Base-by-base conservation (phyloP, 2,329 filamentous ascomycete species). In the Diaporthe citrichinensis region DNA sequence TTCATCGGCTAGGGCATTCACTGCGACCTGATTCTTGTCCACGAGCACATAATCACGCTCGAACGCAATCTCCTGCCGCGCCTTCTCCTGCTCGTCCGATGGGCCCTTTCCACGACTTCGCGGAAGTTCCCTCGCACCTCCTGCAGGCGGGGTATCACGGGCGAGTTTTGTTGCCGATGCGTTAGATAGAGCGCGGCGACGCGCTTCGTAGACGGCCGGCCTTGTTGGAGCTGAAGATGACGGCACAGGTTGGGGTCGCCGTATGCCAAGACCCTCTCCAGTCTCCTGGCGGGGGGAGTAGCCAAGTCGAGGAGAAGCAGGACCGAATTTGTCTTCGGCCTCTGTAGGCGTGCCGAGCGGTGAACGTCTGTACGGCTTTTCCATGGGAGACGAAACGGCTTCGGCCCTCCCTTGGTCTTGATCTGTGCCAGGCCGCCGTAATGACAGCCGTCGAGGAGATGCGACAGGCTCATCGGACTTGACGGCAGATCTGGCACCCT, bases 1-100 rank as follows among this genome's bases (percentile, higher is more conserved):
- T 84, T 98, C 96, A 84, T 99, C 97, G 31, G 97, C 97, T 80
- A 99, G 94, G 3, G 97, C 97, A 83, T 99, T 98, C 69, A 99
- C 96, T 83, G 98, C 96, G 15, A 99, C 96, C 28, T 95, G 94
- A 78, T 94, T 92, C 86, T 98, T 98, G 86, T 99, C 97, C 17
- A 99, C 95, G 36, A 98, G 89, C 28, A 99, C 96, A 80, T 98
- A 99, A 78, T 98, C 97, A 78, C 96, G 92, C 82, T 98, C 96
- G 79, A 98, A 94, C 1, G 94, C 94, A 67, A 97, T 92, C 78
- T 98, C 96, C 80, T 98, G 94, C 3, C 94, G 95, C 4, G 93
- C 94, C 81, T 88, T 91, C 80, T 94, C 92, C 76, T 92, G 91
- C 78, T 94, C 93, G 74, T 85, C 84, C 17, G 61, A 39, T 12